Base-by-base conservation (phyloP, 768 basidiomycete species). In the Suillus bovinus region DNA sequence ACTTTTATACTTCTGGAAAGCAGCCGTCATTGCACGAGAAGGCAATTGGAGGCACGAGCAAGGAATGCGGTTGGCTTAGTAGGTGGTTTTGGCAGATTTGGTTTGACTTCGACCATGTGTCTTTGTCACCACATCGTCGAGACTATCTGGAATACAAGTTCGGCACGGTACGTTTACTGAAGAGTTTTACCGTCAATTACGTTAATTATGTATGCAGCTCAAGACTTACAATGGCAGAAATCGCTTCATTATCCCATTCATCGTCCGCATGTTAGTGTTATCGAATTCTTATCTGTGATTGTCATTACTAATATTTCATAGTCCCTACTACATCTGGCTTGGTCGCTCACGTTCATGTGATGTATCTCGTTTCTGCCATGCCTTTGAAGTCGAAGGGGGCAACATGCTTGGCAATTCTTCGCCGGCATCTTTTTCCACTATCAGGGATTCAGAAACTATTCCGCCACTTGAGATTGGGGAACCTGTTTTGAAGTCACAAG, bases 81-180 rank as follows among this genome's bases (percentile, higher is more conserved):
- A 80, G 88, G 4, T 86, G 86, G 85, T 91, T 91, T 77, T 91
- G 89, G 89, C 86, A 88, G 66, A 86, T 87, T 47, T 90, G 86
- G 86, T 84, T 83, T 65, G 82, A 83, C 63, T 83, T 84, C 63
- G 83, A 83, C 65, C 80, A 81, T 67, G 81, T 86, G 39, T 83
- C 80, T 17, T 72, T 84, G 10, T 80, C 81, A 27, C 84, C 85
- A 9, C 82, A 84, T 31, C 76, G 89, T 38, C 80, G 88, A 22
- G 84, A 87, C 58, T 92, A 91, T 71, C 80, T 92, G 38, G 90
- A 93, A 72, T 89, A 91, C 73, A 84, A 84, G 61, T 91, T 91
- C 74, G 89, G 89, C 44, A 91, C 90, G 31, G 84, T 88, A 50
- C 58, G 79, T 76, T 22, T 24, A 16, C 13, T 27, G 14, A 67